Base-by-base conservation (phyloP, 225 moss, liverwort and hornwort species). In the Sphagnum contortum region DNA sequence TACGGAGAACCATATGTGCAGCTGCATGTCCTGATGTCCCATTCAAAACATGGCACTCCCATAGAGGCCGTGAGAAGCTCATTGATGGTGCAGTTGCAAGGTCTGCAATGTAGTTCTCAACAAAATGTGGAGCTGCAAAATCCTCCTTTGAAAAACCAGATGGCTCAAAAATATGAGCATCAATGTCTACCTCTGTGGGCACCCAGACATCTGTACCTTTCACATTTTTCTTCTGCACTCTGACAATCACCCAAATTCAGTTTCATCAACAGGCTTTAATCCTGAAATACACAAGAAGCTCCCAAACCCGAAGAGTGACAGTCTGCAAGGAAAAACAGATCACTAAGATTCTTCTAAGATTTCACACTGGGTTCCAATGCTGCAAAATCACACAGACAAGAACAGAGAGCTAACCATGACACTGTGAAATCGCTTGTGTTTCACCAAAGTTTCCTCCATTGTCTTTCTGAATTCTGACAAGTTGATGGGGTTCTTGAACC, bases 1-100 rank as follows among this genome's bases (percentile, higher is more conserved):
- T 73, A 5, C 81, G 79, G 5, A 89, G 0, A 11, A 92, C 57
- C 66, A 81, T 74, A 57, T 87, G 77, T 0, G 77, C 72, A 72
- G 73, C 72, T 0, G 77, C 72, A 9, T 74, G 48, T 45, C 80
- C 82, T 9, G 79, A 69, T 3, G 68, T 60, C 3, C 83, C 72
- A 44, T 84, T 87, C n/a, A 90, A 59, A 3, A 96, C 50, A 73
- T 90, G 83, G 58, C 79, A 77, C 44, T 87, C 70, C 96, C 96
- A 96, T 73, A 96, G 82, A 6, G 96, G 96, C 14, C 77, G 88
- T 5, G 78, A 65, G 50, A 50, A 46, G 59, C 83, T 87, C 55
- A 96, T 61, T 0, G 87, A 70, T 3, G 81, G 69, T 1, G 53
- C 62, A 44, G 70, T 0, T 0, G 84, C 50, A 1, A 90, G 76